Evolutionary conservation across 176 grass and related monocot genomes (phyloP).

Genomic region (Guadua angustifolia): DNA sequence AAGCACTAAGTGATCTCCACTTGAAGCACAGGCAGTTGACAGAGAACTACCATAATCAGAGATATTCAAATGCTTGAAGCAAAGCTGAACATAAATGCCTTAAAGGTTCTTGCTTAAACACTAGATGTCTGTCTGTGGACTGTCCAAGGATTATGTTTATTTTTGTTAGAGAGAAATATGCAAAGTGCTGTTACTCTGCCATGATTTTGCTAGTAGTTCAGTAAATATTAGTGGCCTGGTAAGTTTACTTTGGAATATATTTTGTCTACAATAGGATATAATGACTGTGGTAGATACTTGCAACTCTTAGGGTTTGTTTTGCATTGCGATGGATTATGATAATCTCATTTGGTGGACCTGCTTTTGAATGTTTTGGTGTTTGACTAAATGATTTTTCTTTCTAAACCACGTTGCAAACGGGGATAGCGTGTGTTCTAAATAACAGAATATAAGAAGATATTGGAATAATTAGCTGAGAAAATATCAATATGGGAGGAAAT

Average conservation of each 20-base stretch:
- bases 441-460: neutral
- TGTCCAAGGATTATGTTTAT: neutral
- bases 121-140: neutral
- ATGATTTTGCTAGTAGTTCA: neutral
- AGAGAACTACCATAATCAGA: constrained; percentile 58
- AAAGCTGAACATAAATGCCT: constrained; percentile 75
- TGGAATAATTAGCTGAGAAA: neutral
- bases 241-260: neutral
- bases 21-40: constrained; percentile 71
- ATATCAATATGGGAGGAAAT: neutral
- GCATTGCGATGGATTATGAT: neutral
- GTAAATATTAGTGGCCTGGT: neutral
- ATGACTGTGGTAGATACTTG: neutral
- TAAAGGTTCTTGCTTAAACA: constrained; percentile 61
- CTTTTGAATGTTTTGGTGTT: neutral
- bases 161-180: neutral
- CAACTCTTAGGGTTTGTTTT: neutral
- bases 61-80: constrained; percentile 52
- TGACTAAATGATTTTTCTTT: neutral
- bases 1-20: constrained; percentile 65
- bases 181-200: neutral
- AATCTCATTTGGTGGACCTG: neutral
- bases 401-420: neutral
- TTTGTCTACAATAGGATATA: neutral
- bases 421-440: neutral